phyloP scores from a whole-genome alignment of 108 stramenopile genomes.

The Phaeodactylum tricornutum region DNA sequence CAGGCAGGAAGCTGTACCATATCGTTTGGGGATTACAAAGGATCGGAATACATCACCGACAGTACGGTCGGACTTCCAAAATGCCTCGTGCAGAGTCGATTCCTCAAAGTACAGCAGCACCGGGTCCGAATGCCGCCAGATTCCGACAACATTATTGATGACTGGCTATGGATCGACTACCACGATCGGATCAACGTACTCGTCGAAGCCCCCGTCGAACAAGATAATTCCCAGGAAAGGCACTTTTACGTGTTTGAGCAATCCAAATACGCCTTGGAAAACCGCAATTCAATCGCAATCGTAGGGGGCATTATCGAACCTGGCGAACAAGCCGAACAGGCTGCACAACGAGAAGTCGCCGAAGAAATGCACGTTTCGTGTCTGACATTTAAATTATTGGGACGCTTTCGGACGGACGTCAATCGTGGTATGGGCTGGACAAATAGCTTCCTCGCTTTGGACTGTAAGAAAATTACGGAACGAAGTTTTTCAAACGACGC shows the following conservation, averaged over 20 bases:
- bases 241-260: slow-evolving; percentile 65
- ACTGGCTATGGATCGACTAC: slow-evolving; percentile 86
- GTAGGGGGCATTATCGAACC: slow-evolving; percentile 79
- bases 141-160: slow-evolving; percentile 37
- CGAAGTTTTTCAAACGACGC: background rate
- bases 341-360: slow-evolving; percentile 55
- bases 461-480: slow-evolving; percentile 21
- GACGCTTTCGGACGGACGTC: slow-evolving; percentile 68
- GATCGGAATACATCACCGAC: too few species aligned
- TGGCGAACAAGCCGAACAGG: slow-evolving; percentile 37
- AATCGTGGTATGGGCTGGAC: slow-evolving; percentile 81
- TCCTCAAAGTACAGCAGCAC: slow-evolving; percentile 65
- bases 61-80: slow-evolving; percentile 16
- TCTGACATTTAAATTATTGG: slow-evolving; percentile 35
- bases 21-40: too few species aligned
- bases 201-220: slow-evolving; percentile 35
- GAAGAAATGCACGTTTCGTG: slow-evolving; percentile 63
- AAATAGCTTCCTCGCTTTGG: slow-evolving; percentile 40
- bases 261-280: slow-evolving; percentile 71
- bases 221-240: slow-evolving; percentile 11
- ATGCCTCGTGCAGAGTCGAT: slow-evolving; percentile 63
- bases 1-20: too few species aligned
- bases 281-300: slow-evolving; percentile 41
- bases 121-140: slow-evolving; percentile 27
- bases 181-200: slow-evolving; percentile 82